Evolutionary conservation across 148 eudicot genomes (phyloP).

Genomic region (Cornus suecica): DNA sequence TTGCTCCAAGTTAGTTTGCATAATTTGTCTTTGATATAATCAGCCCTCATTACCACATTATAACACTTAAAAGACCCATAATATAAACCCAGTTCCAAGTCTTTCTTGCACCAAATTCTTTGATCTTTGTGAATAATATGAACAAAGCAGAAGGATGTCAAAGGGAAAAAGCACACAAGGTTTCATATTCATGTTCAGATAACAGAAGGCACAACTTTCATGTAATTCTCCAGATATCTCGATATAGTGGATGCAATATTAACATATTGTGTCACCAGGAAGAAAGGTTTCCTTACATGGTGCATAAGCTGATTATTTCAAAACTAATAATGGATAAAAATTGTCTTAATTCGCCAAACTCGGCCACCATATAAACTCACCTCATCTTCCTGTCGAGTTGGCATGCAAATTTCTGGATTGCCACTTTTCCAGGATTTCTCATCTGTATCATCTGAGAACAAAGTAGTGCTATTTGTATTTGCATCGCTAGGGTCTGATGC

Average conservation of each 20-base stretch:
- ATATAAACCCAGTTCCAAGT: neutral
- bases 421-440: constrained; percentile 65
- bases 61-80: too few relatives aligned
- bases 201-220: constrained; percentile 1
- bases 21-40: too few relatives aligned
- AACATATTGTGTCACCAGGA: neutral
- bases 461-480: constrained; percentile 86
- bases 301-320: neutral
- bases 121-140: neutral
- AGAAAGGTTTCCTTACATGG: neutral
- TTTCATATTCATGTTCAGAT: constrained; percentile 2
- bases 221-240: neutral
- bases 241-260: neutral
- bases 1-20: too few relatives aligned
- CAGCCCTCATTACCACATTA: too few relatives aligned
- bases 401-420: constrained; percentile 55
- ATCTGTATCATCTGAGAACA: constrained; percentile 97
- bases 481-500: constrained; percentile 94
- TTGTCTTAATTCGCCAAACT: neutral
- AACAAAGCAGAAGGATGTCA: neutral
- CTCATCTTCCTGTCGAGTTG: constrained; percentile 58
- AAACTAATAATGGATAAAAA: neutral
- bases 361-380: constrained; percentile 32
- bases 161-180: neutral
- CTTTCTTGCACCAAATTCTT: neutral